These are phyloP conservation scores for Hygrocybe punicea DNA, from an alignment of 768 basidiomycete genomes.

Conservation along the genomic window DNA sequence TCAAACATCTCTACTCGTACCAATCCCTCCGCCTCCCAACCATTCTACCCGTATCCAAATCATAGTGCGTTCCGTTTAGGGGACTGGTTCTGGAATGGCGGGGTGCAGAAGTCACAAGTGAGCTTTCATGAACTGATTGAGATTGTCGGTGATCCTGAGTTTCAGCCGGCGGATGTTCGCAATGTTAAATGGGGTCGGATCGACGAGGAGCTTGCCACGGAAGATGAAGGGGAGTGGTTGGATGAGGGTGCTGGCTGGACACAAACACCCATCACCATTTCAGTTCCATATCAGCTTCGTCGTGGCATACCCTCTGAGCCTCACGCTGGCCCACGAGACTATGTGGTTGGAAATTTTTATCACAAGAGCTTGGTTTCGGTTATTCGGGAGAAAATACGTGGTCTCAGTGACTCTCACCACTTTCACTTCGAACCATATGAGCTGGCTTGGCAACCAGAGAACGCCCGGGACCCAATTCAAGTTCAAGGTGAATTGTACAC, in stretches of 20 bases:
- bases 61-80: conserved; percentile 14
- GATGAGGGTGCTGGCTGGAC: conserved; percentile 1
- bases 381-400: conserved; percentile 21
- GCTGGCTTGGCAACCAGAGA: conserved; percentile 27
- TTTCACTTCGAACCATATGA: conserved; percentile 27
- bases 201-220: background rate
- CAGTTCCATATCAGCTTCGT: conserved; percentile 1
- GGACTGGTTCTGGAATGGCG: conserved; percentile 9
- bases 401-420: conserved; percentile 11
- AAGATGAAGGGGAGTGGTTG: conserved; percentile 1
- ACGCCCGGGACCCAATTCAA: conserved; percentile 15
- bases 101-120: background rate
- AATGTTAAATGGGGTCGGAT: background rate
- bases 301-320: background rate
- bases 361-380: conserved; percentile 22
- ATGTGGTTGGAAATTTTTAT: conserved; percentile 23
- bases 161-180: background rate
- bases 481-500: conserved; percentile 19
- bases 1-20: conserved; percentile 8
- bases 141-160: background rate
- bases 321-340: background rate
- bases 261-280: conserved; percentile 1
- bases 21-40: background rate
- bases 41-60: conserved; percentile 3
- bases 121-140: conserved; percentile 1